A percentile compares a stretch with the other conserved stretches of the same genome.
Conservation (phyloP, 768 basidiomycete genomes). For the Neoboletus magnificus region DNA sequence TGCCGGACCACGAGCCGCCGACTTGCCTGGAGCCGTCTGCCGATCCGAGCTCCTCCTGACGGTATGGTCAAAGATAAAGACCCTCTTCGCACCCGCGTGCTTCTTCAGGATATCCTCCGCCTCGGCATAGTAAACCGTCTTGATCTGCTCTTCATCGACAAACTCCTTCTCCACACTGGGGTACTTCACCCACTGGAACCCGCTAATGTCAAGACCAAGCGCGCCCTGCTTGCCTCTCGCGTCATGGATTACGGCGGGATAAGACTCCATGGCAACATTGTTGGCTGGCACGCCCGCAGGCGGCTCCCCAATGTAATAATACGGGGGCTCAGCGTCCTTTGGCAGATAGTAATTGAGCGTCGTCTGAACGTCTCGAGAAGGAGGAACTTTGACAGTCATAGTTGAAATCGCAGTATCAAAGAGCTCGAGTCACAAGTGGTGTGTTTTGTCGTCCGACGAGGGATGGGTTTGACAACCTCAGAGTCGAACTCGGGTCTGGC, state of each 20-base stretch:
- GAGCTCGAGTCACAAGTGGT: neutral
- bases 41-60: slow-evolving; percentile 21
- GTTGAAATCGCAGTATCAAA: neutral
- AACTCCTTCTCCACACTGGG: slow-evolving; percentile 35
- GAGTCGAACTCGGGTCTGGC: neutral
- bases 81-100: slow-evolving; percentile 19
- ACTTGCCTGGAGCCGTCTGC: neutral
- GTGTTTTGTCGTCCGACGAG: neutral
- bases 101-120: slow-evolving; percentile 37
- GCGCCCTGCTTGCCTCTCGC: slow-evolving; percentile 5
- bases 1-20: slow-evolving; percentile 24
- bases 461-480: neutral
- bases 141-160: slow-evolving; percentile 35
- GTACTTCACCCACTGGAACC: slow-evolving; percentile 37
- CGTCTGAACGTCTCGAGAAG: slow-evolving; percentile 33
- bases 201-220: slow-evolving; percentile 33
- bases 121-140: slow-evolving; percentile 37
- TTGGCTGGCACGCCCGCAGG: slow-evolving; percentile 21
- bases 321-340: slow-evolving; percentile 25
- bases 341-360: slow-evolving; percentile 35
- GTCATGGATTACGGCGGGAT: slow-evolving; percentile 11
- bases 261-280: slow-evolving; percentile 22
- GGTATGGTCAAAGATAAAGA: slow-evolving; percentile 39
- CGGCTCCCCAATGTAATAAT: slow-evolving; percentile 18
- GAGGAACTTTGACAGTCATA: slow-evolving; percentile 22